Percentiles rank a stretch among this genome's conserved stretches.
Evolutionary conservation across 108 stramenopile species (phyloP).

Genomic region (Nitzschia sp.): DNA sequence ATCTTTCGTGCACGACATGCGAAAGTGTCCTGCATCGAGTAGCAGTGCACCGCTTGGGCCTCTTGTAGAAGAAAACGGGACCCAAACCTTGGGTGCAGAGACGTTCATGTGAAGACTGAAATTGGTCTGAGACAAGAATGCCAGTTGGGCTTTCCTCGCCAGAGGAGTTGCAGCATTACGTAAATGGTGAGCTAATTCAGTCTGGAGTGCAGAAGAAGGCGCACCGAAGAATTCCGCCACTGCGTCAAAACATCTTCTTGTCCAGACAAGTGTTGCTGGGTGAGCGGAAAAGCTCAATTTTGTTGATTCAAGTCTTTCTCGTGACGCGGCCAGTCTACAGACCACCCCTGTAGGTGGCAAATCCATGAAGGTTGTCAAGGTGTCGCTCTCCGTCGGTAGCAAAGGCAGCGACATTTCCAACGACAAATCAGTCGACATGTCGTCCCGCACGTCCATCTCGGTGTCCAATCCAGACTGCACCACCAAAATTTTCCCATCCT

Average conservation of each 20-base stretch:
- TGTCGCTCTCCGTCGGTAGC: conserved; percentile 1
- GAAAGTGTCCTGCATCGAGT: conserved; percentile 67
- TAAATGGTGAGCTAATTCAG: conserved; percentile 55
- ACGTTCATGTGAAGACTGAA: conserved; percentile 58
- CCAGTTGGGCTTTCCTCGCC: conserved; percentile 71
- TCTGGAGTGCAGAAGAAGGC: conserved; percentile 44
- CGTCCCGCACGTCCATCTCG: conserved; percentile 20
- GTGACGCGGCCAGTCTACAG: conserved; percentile 54
- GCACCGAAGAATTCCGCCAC: conserved; percentile 63
- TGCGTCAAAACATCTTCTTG: conserved; percentile 56
- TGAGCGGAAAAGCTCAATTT: conserved; percentile 62
- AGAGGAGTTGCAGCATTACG: conserved; percentile 74
- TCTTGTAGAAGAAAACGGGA: conserved; percentile 52
- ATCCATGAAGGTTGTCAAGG: conserved; percentile 36
- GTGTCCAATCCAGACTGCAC: conserved; percentile 15
- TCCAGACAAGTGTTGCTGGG: conserved; percentile 79
- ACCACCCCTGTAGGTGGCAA: conserved; percentile 57
- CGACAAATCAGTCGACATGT: conserved; percentile 13
- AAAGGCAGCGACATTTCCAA: conserved; percentile 15
- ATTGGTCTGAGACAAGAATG: conserved; percentile 64
- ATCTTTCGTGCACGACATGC: conserved; percentile 38
- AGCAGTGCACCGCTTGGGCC: conserved; percentile 46
- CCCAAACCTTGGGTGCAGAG: conserved; percentile 75
- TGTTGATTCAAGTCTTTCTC: conserved; percentile 33
- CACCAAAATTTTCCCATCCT: conserved; percentile 21